Evolutionary conservation across 2,329 filamentous ascomycete species (phyloP).

Genomic region (Hyphodiscus sp.): DNA sequence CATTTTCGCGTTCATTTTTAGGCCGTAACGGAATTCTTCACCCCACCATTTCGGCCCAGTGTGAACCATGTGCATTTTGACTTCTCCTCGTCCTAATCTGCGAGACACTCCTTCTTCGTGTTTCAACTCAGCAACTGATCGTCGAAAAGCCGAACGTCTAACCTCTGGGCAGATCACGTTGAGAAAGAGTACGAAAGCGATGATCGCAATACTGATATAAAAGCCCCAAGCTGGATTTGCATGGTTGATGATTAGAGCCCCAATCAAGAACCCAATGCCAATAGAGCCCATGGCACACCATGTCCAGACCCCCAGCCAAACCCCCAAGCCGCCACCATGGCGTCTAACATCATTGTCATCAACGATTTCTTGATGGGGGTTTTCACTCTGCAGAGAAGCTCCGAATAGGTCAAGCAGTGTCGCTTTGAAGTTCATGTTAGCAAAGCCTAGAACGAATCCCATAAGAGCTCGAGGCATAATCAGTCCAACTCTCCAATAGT

Average conservation of each 20-base stretch:
- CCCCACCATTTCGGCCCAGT: constrained; percentile 72
- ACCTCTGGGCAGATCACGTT: constrained; percentile 69
- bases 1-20: constrained; percentile 63
- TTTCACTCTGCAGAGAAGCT: constrained; percentile 64
- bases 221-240: constrained; percentile 67
- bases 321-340: constrained; percentile 70
- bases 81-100: constrained; percentile 62
- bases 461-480: constrained; percentile 59
- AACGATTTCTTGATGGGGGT: constrained; percentile 67
- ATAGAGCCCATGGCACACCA: constrained; percentile 72
- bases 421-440: constrained; percentile 69
- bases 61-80: constrained; percentile 68
- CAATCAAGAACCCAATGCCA: constrained; percentile 64
- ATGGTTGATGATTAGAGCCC: constrained; percentile 60
- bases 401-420: constrained; percentile 71
- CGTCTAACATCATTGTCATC: constrained; percentile 61
- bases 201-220: constrained; percentile 63
- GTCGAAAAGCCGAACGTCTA: constrained; percentile 60
- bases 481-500: constrained; percentile 52
- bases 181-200: constrained; percentile 58
- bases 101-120: constrained; percentile 45
- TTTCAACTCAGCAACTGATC: constrained; percentile 60
- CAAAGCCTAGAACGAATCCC: constrained; percentile 65
- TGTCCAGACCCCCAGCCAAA: constrained; percentile 75
- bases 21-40: constrained; percentile 66